A percentile compares a stretch with the other conserved stretches of the same genome.
These are phyloP conservation scores for Boletus bicolor DNA, from an alignment of 768 basidiomycete species.

Conservation along the genomic window DNA sequence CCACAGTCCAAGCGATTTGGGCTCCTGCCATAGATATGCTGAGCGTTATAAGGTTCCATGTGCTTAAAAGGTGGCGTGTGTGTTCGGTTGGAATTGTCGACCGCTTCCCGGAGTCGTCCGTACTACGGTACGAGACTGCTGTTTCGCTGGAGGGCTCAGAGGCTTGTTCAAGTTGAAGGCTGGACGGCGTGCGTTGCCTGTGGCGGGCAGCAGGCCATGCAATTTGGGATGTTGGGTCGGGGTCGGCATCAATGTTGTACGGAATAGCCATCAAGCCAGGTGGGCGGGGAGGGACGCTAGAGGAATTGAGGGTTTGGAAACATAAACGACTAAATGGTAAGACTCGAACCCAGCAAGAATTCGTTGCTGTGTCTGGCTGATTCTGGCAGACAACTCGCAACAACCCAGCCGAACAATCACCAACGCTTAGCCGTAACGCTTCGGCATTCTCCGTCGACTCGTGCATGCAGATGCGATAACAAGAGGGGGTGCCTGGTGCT, in stretches of 20 bases:
- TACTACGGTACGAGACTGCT: constrained; percentile 30
- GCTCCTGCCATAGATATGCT: constrained; percentile 93
- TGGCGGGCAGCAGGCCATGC: constrained; percentile 60
- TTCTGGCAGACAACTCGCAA: background rate
- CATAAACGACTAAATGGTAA: constrained; percentile 11
- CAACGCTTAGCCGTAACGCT: background rate
- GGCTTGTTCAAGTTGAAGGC: constrained; percentile 22
- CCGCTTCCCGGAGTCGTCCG: constrained; percentile 30
- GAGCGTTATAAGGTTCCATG: constrained; percentile 77
- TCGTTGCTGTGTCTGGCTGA: background rate
- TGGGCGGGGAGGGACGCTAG: background rate
- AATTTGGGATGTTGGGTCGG: constrained; percentile 78
- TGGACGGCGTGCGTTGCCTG: constrained; percentile 29
- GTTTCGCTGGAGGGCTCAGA: constrained; percentile 20
- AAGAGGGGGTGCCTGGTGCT: constrained; percentile 6
- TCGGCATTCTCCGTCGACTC: constrained; percentile 27
- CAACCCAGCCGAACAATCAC: constrained; percentile 2
- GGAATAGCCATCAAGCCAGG: constrained; percentile 56
- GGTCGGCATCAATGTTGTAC: constrained; percentile 49
- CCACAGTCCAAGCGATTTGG: constrained; percentile 94
- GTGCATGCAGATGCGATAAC: background rate
- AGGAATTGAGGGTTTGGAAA: constrained; percentile 3
- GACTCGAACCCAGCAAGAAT: background rate
- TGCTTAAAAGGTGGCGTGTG: constrained; percentile 31
- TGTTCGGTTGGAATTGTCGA: constrained; percentile 19